phyloP scores from a whole-genome alignment of 768 basidiomycete species.

The Podaxis sp. region DNA sequence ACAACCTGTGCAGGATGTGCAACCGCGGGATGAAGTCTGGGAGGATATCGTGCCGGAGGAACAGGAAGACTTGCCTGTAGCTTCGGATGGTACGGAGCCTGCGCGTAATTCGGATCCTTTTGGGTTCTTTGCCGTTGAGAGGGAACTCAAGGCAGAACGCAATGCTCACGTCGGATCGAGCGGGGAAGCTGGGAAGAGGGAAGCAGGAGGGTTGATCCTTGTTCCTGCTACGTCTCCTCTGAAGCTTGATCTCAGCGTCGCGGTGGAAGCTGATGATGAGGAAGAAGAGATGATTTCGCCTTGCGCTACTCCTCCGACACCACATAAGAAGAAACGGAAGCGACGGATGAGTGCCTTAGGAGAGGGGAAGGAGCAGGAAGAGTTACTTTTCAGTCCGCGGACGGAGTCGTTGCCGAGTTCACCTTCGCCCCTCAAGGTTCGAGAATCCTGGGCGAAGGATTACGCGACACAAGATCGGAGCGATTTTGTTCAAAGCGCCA shows the following conservation, averaged over 20 bases:
- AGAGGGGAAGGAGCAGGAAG: slow-evolving; percentile 16
- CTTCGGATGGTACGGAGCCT: slow-evolving; percentile 17
- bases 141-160: slow-evolving; percentile 44
- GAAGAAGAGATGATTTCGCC: slow-evolving; percentile 6
- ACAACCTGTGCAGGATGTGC: neutral
- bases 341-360: slow-evolving; percentile 24
- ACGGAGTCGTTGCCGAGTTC: slow-evolving; percentile 30
- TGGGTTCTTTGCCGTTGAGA: slow-evolving; percentile 55
- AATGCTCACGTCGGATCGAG: neutral
- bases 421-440: slow-evolving; percentile 36
- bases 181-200: slow-evolving; percentile 14
- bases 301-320: slow-evolving; percentile 29
- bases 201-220: slow-evolving; percentile 22
- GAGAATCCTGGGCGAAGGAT: slow-evolving; percentile 14
- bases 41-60: slow-evolving; percentile 14
- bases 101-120: slow-evolving; percentile 48
- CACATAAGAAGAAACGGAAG: slow-evolving; percentile 31
- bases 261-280: slow-evolving; percentile 19
- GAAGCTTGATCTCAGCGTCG: slow-evolving; percentile 20
- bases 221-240: slow-evolving; percentile 30
- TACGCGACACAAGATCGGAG: slow-evolving; percentile 9
- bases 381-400: slow-evolving; percentile 33
- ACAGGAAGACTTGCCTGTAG: slow-evolving; percentile 10
- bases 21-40: slow-evolving; percentile 19
- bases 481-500: slow-evolving; percentile 8